Percentiles rank a stretch among this genome's conserved stretches.
These are phyloP conservation scores for Quercus aquifolioides DNA, from an alignment of 306 rosid species.

Conservation along the genomic window DNA sequence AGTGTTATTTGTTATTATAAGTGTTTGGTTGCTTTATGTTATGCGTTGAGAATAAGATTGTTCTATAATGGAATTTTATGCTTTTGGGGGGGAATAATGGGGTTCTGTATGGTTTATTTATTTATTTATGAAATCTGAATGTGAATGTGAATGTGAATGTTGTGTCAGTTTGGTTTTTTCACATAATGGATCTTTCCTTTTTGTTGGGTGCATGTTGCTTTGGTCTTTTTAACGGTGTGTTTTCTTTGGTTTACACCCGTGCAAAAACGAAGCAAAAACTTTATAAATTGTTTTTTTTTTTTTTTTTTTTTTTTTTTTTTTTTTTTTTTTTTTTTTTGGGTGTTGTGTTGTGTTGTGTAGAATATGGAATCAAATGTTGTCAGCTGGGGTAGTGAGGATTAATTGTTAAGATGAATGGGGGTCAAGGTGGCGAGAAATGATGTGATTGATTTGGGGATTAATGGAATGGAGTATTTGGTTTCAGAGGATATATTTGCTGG, in stretches of 20 bases:
- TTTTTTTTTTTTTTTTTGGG: too few relatives aligned
- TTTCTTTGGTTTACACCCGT: constrained; percentile 25
- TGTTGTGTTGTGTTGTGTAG: constrained; percentile 17
- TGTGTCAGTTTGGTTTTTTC: constrained; percentile 65
- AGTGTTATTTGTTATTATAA: constrained; percentile 44
- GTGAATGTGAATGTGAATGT: neutral
- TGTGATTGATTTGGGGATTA: constrained; percentile 26
- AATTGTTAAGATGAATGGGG: constrained; percentile 43
- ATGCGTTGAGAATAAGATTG: constrained; percentile 30
- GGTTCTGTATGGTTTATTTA: neutral
- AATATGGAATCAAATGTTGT: constrained; percentile 64
- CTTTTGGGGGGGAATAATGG: constrained; percentile 48
- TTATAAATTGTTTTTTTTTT: neutral
- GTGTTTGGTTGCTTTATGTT: constrained; percentile 61
- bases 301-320: too few relatives aligned
- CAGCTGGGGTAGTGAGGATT: constrained; percentile 36
- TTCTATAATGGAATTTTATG: constrained; percentile 20
- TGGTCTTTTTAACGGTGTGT: constrained; percentile 42
- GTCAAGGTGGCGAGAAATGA: constrained; percentile 34
- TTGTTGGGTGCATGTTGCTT: constrained; percentile 48
- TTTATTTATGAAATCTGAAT: constrained; percentile 36
- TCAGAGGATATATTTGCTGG: constrained; percentile 11
- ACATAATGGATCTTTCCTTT: constrained; percentile 54
- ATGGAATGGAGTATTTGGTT: constrained; percentile 15
- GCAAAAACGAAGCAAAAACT: constrained; percentile 2